Base-by-base conservation (phyloP, 177 flowering plant species). In the Vitis hybrid region DNA sequence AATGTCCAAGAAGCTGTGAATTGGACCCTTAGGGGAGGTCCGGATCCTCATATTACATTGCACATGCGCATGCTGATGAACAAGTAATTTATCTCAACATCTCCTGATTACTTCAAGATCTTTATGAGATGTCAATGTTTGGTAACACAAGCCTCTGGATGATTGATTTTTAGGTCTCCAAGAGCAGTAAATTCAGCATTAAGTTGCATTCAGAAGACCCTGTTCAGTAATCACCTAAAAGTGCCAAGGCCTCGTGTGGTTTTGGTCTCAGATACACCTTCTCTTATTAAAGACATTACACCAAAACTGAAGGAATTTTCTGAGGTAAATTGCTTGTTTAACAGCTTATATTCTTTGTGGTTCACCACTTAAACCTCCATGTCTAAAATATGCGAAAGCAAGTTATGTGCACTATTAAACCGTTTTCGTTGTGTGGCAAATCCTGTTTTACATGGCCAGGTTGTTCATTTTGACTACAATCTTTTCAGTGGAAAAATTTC, bases 61-160 rank as follows among this genome's bases (percentile, higher is more conserved):
- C 98, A 93, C 78, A 92, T 92, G 99, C 87, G 99, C 56, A 93
- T 96, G 99, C 89, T 91, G 66, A 88, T 76, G 87, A 93, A 86
- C 73, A 88, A 91, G 99, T 83, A 39, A 39, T 5, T 39, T 39
- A 79, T 51, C 64, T 32, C 55, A 34, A 26, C n/a, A 5, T 66
- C 12, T 51, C 8, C 39, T 34, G 11, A 56, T 48, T 23, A 66
- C 14, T 71, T 39, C 45, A 39, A 39, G 45, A 39, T 39, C 45
- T 39, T 39, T 39, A 39, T 39, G 45, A 39, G 45, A 39, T 39
- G 0, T 7, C 45, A 5, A 39, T 39, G 45, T 39, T 39, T 39
- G 45, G 45, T 39, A 39, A 39, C 8, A 39, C 8, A 7, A 39
- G 6, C 45, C 8, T 39, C 45, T 39, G 45, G 8, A 39, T 39